Percentiles rank a stretch among this genome's conserved stretches.
Conservation (phyloP, 257 asterid genomes). For the Gentiana macrophylla region DNA sequence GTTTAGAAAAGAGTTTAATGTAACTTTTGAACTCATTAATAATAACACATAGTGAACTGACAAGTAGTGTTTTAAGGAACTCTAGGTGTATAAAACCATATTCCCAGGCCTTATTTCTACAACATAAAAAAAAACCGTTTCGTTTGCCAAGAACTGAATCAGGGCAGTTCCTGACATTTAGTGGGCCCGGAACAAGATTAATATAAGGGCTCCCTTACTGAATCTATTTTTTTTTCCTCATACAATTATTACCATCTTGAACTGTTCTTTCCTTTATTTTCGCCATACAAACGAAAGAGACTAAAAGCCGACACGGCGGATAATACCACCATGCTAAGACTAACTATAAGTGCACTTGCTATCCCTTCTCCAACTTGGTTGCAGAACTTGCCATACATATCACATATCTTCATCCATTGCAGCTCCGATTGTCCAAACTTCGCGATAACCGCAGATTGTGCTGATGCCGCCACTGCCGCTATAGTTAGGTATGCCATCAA, state of each 20-base stretch:
- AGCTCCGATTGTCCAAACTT: constrained; percentile 64
- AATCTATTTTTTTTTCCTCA: too few relatives aligned
- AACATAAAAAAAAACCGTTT: too few relatives aligned
- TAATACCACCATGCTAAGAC: constrained; percentile 45
- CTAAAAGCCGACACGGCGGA: constrained; percentile 78
- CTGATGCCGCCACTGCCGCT: constrained; percentile 70
- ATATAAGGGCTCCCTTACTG: too few relatives aligned
- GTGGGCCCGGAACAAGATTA: too few relatives aligned
- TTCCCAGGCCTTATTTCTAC: too few relatives aligned
- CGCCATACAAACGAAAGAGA: constrained; percentile 81
- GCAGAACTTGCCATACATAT: constrained; percentile 62
- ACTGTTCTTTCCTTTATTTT: constrained; percentile 34
- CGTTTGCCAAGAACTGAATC: too few relatives aligned
- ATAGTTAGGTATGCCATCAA: constrained; percentile 62
- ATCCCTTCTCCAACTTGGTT: constrained; percentile 83
- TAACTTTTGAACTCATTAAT: too few relatives aligned
- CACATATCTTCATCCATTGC: constrained; percentile 86
- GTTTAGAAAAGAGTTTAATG: too few relatives aligned
- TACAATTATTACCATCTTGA: constrained; percentile 29
- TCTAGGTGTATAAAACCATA: too few relatives aligned
- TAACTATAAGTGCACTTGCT: constrained; percentile 49
- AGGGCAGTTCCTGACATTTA: too few relatives aligned
- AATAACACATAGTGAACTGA: too few relatives aligned
- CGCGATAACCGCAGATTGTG: constrained; percentile 52
- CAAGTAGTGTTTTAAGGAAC: too few relatives aligned